Evolutionary conservation across 352 stramenopile species (phyloP).

Genomic region (Globisporangium polare): DNA sequence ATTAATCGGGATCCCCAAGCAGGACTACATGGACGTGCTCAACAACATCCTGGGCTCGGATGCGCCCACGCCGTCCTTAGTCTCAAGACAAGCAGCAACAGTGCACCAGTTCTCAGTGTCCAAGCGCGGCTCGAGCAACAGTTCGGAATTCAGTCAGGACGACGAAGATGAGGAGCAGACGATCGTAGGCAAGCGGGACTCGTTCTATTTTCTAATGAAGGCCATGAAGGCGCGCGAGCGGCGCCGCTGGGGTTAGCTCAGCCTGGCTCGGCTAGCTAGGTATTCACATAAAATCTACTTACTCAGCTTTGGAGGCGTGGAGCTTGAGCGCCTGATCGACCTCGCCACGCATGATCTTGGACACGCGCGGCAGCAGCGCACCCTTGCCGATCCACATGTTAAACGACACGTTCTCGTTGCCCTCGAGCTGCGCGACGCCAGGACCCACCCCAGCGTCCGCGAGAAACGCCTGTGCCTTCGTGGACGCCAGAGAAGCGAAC

Average conservation of each 20-base stretch:
- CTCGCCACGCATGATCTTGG: constrained; percentile 57
- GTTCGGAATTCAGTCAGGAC: neutral
- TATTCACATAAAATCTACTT: constrained; percentile 2
- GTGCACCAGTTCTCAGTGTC: constrained; percentile 6
- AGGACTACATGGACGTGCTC: constrained; percentile 62
- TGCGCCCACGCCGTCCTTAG: constrained; percentile 8
- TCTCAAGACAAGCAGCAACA: neutral
- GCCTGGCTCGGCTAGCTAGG: constrained; percentile 1
- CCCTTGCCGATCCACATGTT: constrained; percentile 78
- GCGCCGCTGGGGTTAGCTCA: neutral
- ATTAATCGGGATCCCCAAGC: constrained; percentile 52
- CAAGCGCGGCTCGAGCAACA: neutral
- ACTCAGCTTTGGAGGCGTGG: constrained; percentile 9
- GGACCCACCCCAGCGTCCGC: constrained; percentile 40
- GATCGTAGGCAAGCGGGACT: constrained; percentile 55
- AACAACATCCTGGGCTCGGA: constrained; percentile 58
- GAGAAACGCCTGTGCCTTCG: constrained; percentile 30
- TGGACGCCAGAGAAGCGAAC: constrained; percentile 38
- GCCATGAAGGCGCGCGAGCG: constrained; percentile 37
- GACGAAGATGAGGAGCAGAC: constrained; percentile 21
- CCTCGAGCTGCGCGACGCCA: constrained; percentile 44
- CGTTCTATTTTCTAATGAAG: constrained; percentile 75
- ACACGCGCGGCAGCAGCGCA: constrained; percentile 72
- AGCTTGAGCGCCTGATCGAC: constrained; percentile 37
- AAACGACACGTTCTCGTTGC: constrained; percentile 44